Conservation (phyloP, 148 eudicot species). For the Amaranthus hypochondriacus region DNA sequence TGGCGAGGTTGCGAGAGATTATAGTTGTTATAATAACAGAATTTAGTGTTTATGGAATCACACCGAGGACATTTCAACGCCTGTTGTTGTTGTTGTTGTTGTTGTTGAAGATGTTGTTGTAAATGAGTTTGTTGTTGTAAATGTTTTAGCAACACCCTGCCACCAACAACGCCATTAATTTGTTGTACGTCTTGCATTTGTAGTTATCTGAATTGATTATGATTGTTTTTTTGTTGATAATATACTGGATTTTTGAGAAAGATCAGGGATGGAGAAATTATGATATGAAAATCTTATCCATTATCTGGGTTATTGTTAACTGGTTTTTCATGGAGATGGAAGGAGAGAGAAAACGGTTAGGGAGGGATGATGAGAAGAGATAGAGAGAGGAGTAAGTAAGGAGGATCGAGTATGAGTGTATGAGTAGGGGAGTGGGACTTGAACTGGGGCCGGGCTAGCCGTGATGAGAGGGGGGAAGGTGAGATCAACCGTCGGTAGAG, state of each 20-base stretch:
- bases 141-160: not conserved
- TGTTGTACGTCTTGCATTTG: slow-evolving; percentile 21
- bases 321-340: not conserved
- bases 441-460: slow-evolving; percentile 15
- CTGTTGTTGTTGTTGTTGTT: not conserved
- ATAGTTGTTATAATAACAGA: slow-evolving; percentile 53
- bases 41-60: slow-evolving; percentile 65
- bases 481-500: not conserved
- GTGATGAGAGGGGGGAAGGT: not conserved
- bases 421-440: slow-evolving; percentile 5
- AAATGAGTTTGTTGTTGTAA: not conserved
- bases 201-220: not conserved
- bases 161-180: not conserved
- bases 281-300: slow-evolving; percentile 4
- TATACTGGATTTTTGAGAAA: not conserved
- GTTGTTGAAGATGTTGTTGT: not conserved
- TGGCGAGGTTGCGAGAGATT: slow-evolving; percentile 30
- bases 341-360: not conserved
- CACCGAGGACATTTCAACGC: slow-evolving; percentile 58
- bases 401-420: not conserved
- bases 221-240: not conserved
- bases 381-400: not conserved
- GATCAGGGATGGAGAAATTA: slow-evolving; percentile 8
- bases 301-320: slow-evolving; percentile 3
- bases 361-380: slow-evolving; percentile 16